Percentiles rank a stretch among this genome's conserved stretches.
Conservation (phyloP, 768 basidiomycete species). For the Auricularia sp. region DNA sequence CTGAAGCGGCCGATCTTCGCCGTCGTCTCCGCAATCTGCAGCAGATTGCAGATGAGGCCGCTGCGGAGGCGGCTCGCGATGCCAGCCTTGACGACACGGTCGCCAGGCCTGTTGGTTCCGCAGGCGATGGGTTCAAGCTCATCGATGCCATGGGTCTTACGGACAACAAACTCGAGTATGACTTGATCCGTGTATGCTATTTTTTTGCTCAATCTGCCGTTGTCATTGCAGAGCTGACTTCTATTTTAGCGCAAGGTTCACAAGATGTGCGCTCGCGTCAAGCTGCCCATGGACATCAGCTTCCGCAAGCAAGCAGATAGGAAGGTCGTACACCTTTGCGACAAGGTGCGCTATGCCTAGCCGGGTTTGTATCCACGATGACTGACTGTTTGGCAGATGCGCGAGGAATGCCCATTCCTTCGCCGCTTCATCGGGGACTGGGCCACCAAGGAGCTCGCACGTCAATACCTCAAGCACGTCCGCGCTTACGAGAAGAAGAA, state of each 20-base stretch:
- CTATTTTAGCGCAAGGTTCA: not conserved
- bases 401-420: not conserved
- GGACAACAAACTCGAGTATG: not conserved
- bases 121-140: not conserved
- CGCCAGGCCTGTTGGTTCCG: not conserved
- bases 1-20: not conserved
- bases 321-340: not conserved
- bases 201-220: not conserved
- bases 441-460: not conserved
- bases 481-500: not conserved
- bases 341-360: not conserved
- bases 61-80: not conserved
- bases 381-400: not conserved
- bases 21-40: not conserved
- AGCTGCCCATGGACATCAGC: not conserved
- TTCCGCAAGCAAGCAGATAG: not conserved
- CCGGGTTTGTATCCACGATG: not conserved
- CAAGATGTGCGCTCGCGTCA: not conserved
- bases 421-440: not conserved
- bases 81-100: not conserved
- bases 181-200: not conserved
- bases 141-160: not conserved
- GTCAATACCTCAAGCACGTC: not conserved
- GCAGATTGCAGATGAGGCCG: not conserved
- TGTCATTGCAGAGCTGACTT: not conserved